These are phyloP conservation scores for Flueggea neowawraea DNA, from an alignment of 441 rosid genomes.

Conservation along the genomic window DNA sequence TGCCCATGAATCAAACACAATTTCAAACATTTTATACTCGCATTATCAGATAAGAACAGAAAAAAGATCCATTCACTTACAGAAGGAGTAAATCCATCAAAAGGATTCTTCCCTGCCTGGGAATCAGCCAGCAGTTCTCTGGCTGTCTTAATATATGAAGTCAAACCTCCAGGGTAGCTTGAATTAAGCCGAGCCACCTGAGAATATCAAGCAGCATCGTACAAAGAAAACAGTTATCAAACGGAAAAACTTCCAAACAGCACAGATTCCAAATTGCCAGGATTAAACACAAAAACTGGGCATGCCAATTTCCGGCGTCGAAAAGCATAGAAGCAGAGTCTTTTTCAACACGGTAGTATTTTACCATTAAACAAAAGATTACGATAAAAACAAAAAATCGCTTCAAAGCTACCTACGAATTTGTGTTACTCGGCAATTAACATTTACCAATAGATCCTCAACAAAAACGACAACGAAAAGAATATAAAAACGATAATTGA, in stretches of 20 bases:
- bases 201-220: conserved; percentile 5
- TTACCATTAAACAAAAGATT: no score
- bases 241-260: background rate
- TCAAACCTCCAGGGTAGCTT: conserved; percentile 92
- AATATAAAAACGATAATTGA: no score
- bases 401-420: no score
- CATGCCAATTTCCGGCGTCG: no score
- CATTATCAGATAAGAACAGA: background rate
- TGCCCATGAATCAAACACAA: conserved; percentile 9
- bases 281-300: no score
- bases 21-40: conserved; percentile 1
- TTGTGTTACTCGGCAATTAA: no score
- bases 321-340: no score
- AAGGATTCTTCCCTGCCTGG: conserved; percentile 89
- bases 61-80: conserved; percentile 36
- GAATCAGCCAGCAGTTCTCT: conserved; percentile 89
- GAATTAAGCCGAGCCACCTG: conserved; percentile 74
- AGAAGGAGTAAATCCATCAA: conserved; percentile 92
- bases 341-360: no score
- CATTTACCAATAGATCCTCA: no score
- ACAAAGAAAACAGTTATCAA: background rate
- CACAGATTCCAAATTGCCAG: background rate
- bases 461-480: background rate
- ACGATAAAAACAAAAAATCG: no score
- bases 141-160: conserved; percentile 64